A percentile compares a stretch with the other conserved stretches of the same genome.
Conservation (phyloP, 345 rosid genomes). For the Populus nigra region DNA sequence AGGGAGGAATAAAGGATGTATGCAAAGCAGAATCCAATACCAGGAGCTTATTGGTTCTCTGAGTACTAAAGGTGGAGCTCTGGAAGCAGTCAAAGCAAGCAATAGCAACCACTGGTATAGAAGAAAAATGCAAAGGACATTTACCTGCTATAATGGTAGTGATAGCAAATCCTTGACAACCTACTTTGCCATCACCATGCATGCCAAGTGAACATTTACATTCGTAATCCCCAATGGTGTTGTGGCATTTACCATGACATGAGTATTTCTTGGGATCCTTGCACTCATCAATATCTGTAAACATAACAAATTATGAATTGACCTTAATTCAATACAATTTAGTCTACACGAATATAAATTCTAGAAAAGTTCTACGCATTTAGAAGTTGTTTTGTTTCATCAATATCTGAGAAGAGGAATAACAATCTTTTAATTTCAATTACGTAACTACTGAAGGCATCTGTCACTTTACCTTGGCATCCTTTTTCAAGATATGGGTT, state of each 20-base stretch:
- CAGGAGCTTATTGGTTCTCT: not conserved
- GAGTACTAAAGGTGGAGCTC: not conserved
- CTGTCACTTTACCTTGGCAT: constrained; percentile 13
- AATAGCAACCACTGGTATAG: no score
- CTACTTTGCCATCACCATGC: constrained; percentile 15
- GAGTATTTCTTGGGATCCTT: not conserved
- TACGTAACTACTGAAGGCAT: not conserved
- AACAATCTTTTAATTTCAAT: no score
- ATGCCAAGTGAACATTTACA: constrained; percentile 21
- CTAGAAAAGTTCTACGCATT: not conserved
- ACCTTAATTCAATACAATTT: not conserved
- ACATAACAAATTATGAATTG: not conserved
- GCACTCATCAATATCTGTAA: constrained; percentile 19
- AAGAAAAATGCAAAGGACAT: no score
- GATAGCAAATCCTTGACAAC: constrained; percentile 17
- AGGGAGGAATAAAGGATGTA: no score
- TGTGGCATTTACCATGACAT: constrained; percentile 15
- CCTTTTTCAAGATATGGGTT: constrained; percentile 14
- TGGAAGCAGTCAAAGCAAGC: not conserved
- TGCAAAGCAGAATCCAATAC: not conserved
- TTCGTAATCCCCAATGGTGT: constrained; percentile 3
- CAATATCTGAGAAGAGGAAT: not conserved
- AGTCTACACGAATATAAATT: no score
- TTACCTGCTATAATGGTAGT: constrained; percentile 6
- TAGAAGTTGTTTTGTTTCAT: not conserved